Conservation (phyloP, 1,284 basidiomycete species). For the Chondrostereum purpureum region DNA sequence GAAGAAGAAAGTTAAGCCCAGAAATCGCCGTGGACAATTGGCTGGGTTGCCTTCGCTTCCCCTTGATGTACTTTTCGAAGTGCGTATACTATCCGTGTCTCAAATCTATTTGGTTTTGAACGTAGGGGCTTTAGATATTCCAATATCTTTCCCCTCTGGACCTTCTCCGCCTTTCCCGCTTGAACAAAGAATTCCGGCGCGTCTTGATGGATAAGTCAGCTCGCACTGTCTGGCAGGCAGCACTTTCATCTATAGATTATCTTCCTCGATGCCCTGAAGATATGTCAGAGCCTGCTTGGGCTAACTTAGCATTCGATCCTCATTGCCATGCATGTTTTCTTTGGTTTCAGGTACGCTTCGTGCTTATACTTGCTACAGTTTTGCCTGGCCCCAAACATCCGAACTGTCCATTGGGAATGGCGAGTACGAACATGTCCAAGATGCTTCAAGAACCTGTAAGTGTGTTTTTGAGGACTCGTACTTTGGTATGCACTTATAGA, state of each 20-base stretch:
- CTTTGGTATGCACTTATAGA: not conserved
- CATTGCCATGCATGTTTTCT: constrained; percentile 4
- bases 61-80: constrained; percentile 44
- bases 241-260: constrained; percentile 2
- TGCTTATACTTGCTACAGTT: not conserved
- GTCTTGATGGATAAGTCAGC: constrained; percentile 18
- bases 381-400: not conserved
- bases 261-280: not conserved
- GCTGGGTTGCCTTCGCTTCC: constrained; percentile 34
- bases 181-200: constrained; percentile 15
- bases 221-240: constrained; percentile 17
- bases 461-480: not conserved
- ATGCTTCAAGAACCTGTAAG: not conserved
- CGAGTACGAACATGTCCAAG: not conserved
- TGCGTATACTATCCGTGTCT: constrained; percentile 13
- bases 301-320: constrained; percentile 4
- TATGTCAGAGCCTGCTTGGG: constrained; percentile 10
- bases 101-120: not conserved
- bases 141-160: constrained; percentile 17
- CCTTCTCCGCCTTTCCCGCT: constrained; percentile 19
- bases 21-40: constrained; percentile 16
- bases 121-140: constrained; percentile 22
- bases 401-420: not conserved
- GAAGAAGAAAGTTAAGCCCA: no score
- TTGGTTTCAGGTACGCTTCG: not conserved